A percentile compares a stretch with the other conserved stretches of the same genome.
Conservation (phyloP, 805 yeast genomes). For the Candida stauntonica region DNA sequence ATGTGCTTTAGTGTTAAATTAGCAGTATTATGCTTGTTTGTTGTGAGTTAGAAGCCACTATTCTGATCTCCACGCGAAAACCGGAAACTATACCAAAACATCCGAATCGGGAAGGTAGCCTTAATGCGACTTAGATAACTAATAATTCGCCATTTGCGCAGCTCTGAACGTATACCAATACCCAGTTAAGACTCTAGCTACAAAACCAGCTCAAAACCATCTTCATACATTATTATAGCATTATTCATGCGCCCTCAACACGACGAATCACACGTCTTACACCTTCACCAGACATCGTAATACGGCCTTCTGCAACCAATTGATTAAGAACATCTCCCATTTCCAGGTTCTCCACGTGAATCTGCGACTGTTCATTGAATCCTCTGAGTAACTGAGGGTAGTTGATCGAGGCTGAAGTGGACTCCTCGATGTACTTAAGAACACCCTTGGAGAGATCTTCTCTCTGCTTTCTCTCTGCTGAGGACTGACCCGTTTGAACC, state of each 20-base stretch:
- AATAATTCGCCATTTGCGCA: no score
- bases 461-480: conserved; percentile 74
- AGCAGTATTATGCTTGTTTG: no score
- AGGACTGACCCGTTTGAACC: conserved; percentile 92
- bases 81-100: neutral
- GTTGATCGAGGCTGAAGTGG: conserved; percentile 43
- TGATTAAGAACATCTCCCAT: conserved; percentile 63
- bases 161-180: no score
- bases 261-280: conserved; percentile 52
- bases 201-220: no score
- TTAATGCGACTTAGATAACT: no score
- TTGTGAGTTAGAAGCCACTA: neutral
- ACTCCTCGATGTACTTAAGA: conserved; percentile 46
- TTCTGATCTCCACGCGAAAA: no score
- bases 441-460: conserved; percentile 69
- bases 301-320: conserved; percentile 65
- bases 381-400: conserved; percentile 55
- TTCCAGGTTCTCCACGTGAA: conserved; percentile 66
- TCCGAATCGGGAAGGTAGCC: neutral
- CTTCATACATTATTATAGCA: no score
- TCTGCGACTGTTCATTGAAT: conserved; percentile 62
- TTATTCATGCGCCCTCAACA: conserved; percentile 1
- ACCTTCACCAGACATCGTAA: conserved; percentile 69
- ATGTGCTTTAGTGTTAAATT: no score
- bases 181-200: no score